Percentiles rank a stretch among this genome's conserved stretches.
Conservation (phyloP, 371 early-diverging fungal species). For the Saksenaea vasiformis region DNA sequence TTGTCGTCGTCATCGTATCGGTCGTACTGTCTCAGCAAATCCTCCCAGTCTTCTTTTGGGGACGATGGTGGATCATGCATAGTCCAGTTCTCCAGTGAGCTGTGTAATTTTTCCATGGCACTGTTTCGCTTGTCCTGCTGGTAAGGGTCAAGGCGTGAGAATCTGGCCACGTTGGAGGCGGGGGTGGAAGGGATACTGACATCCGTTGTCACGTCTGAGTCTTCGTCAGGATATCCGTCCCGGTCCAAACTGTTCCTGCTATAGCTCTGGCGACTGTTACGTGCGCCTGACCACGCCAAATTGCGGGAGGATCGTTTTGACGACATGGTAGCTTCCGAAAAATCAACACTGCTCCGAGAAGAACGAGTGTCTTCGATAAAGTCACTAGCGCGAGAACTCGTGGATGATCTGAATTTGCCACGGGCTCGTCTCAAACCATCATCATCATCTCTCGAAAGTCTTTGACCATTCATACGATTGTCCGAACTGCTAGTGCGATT, state of each 20-base stretch:
- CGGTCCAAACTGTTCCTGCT: not conserved
- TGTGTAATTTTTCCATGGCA: not conserved
- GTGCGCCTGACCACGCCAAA: not conserved
- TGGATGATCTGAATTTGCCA: not conserved
- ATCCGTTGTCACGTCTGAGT: constrained; percentile 9
- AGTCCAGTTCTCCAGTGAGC: not conserved
- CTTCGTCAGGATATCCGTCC: not conserved
- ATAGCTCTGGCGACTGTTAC: constrained; percentile 2
- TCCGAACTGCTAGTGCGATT: not conserved
- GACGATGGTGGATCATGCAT: not conserved
- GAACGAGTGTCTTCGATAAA: not conserved
- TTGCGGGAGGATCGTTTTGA: constrained; percentile 3
- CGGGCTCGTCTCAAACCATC: not conserved
- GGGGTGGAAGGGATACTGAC: constrained; percentile 15
- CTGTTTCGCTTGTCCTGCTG: not conserved
- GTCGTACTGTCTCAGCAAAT: constrained; percentile 45
- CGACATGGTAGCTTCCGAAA: not conserved
- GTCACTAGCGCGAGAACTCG: not conserved
- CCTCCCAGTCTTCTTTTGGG: constrained; percentile 28
- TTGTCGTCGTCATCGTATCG: constrained; percentile 30
- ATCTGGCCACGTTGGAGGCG: constrained; percentile 2
- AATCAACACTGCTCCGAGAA: not conserved
- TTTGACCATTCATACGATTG: not conserved
- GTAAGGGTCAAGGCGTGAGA: constrained; percentile 6
- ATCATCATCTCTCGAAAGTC: constrained; percentile 5